phyloP scores from a whole-genome alignment of 345 rosid genomes.

The Physaria fendleri region DNA sequence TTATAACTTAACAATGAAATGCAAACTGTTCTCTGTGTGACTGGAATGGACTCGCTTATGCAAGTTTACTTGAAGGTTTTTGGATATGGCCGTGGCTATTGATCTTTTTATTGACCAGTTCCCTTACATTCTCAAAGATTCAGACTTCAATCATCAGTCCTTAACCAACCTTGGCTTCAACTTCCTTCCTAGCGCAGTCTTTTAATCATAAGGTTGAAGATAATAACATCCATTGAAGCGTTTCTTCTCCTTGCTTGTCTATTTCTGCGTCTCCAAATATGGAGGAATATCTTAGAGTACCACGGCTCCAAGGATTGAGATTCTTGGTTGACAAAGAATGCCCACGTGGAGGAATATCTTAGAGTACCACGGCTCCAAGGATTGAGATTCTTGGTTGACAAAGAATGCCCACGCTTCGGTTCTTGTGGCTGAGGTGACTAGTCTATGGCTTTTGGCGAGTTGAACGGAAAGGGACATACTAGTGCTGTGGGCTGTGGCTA shows the following conservation, averaged over 20 bases:
- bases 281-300: conserved; percentile 35
- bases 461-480: conserved; percentile 40
- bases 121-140: too few relatives aligned
- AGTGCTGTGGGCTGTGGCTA: conserved; percentile 77
- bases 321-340: conserved; percentile 52
- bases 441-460: conserved; percentile 69
- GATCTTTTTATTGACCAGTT: conserved; percentile 64
- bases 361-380: conserved; percentile 35
- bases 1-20: too few relatives aligned
- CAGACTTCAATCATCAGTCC: too few relatives aligned
- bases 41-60: conserved; percentile 62
- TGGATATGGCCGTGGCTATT: conserved; percentile 66
- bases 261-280: too few relatives aligned
- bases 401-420: conserved; percentile 49
- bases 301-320: conserved; percentile 50
- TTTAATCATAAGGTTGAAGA: too few relatives aligned
- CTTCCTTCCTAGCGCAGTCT: too few relatives aligned
- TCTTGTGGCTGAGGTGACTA: conserved; percentile 73
- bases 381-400: conserved; percentile 64
- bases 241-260: too few relatives aligned
- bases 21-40: too few relatives aligned
- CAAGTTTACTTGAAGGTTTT: too few relatives aligned
- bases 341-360: conserved; percentile 41
- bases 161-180: too few relatives aligned
- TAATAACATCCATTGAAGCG: too few relatives aligned